Conservation (phyloP, 257 asterid genomes). For the Eucommia ulmoides region DNA sequence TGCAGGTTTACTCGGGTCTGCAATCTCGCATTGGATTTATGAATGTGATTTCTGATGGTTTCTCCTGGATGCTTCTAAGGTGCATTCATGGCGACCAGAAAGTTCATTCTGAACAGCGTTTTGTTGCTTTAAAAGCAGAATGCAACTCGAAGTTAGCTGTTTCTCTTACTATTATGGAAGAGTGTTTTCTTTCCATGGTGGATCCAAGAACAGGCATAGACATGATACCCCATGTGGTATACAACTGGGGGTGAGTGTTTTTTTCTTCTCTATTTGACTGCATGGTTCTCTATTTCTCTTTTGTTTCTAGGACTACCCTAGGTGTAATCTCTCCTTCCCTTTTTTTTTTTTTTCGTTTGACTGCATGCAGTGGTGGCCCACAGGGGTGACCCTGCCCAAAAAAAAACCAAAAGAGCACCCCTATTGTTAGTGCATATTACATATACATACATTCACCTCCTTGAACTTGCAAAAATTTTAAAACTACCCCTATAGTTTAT, state of each 20-base stretch:
- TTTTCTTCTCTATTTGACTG: too few species aligned
- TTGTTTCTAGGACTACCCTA: too few species aligned
- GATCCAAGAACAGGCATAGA: constrained; percentile 90
- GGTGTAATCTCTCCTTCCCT: too few species aligned
- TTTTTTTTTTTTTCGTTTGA: too few species aligned
- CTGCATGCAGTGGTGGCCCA: too few species aligned
- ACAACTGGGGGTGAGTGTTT: constrained; percentile 84
- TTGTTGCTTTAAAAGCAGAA: constrained; percentile 73
- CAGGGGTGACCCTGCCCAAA: too few species aligned
- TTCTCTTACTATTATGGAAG: constrained; percentile 94
- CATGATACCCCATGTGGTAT: constrained; percentile 96
- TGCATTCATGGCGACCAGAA: constrained; percentile 73
- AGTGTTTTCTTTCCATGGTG: constrained; percentile 96
- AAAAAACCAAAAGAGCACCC: too few species aligned
- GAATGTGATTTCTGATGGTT: constrained; percentile 56
- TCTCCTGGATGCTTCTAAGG: constrained; percentile 74
- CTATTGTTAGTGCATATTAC: too few species aligned
- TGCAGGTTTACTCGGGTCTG: constrained; percentile 73
- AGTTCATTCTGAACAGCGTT: constrained; percentile 50
- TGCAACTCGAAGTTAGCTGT: constrained; percentile 96
- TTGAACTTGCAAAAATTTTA: too few species aligned
- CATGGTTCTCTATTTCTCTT: too few species aligned
- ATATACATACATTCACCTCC: too few species aligned
- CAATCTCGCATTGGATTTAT: constrained; percentile 54
- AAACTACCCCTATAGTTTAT: too few species aligned